phyloP scores from a whole-genome alignment of 257 asterid genomes.

The Petrea volubilis region DNA sequence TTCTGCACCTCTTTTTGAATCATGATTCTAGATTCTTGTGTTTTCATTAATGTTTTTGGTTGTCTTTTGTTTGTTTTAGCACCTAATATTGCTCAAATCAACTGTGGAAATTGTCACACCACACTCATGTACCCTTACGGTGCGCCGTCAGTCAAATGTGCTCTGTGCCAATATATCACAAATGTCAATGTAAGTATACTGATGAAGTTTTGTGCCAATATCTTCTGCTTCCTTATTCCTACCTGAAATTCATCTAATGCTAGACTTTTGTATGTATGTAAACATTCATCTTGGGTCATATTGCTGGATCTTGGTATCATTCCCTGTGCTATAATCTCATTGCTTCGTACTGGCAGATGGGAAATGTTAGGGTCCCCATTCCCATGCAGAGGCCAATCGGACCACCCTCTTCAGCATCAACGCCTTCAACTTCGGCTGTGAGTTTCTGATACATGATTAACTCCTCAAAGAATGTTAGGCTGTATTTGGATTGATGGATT shows the following conservation, averaged over 20 bases:
- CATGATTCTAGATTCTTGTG: conserved; percentile 1
- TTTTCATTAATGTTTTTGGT: conserved; percentile 21
- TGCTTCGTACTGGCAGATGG: conserved; percentile 42
- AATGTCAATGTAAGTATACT: conserved; percentile 50
- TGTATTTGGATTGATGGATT: no score
- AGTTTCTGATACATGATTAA: conserved; percentile 27
- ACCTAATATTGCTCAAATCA: conserved; percentile 51
- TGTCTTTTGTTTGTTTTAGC: conserved; percentile 35
- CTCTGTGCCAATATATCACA: conserved; percentile 55
- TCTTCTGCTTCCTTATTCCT: conserved; percentile 3
- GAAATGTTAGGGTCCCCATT: conserved; percentile 61
- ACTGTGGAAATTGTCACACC: conserved; percentile 62
- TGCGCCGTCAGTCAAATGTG: conserved; percentile 64
- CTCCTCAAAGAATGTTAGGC: not conserved
- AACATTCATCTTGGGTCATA: conserved; percentile 14
- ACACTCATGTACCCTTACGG: conserved; percentile 66
- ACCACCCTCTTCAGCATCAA: conserved; percentile 42
- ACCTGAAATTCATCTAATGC: conserved; percentile 1
- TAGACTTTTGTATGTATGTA: conserved; percentile 3
- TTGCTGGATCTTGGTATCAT: conserved; percentile 2
- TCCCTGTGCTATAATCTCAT: conserved; percentile 12
- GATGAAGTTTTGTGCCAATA: conserved; percentile 11
- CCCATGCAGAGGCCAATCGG: conserved; percentile 56
- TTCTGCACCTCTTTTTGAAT: not conserved
- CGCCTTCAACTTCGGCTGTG: conserved; percentile 53